These are phyloP conservation scores for Glycyrrhiza uralensis DNA, from an alignment of 306 rosid genomes.

Conservation along the genomic window DNA sequence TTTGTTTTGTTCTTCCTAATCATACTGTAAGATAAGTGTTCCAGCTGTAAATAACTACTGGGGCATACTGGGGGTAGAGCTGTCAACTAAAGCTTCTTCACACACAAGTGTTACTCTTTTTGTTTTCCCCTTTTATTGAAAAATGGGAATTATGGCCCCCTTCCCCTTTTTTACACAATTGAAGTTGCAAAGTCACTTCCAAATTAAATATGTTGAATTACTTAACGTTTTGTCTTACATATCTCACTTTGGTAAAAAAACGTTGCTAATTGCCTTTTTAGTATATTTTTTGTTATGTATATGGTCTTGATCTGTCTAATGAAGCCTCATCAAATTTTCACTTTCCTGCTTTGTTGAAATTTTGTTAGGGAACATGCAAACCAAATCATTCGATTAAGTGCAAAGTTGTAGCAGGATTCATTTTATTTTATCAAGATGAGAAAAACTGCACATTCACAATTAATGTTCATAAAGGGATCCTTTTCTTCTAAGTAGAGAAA, in stretches of 20 bases:
- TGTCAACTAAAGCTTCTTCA: constrained; percentile 1
- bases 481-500: constrained; percentile 69
- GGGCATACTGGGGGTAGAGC: background rate
- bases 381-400: constrained; percentile 55
- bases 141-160: background rate
- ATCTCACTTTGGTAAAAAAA: constrained; percentile 11
- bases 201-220: background rate
- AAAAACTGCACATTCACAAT: constrained; percentile 37
- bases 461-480: constrained; percentile 56
- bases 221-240: constrained; percentile 10
- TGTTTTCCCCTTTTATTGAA: background rate
- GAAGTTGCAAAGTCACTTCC: background rate
- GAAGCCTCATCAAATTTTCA: constrained; percentile 31
- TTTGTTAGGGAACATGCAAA: constrained; percentile 54
- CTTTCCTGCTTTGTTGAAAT: constrained; percentile 80
- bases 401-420: constrained; percentile 41
- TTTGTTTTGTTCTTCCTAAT: background rate
- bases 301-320: constrained; percentile 55
- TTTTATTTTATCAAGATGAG: constrained; percentile 23
- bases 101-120: background rate
- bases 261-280: background rate
- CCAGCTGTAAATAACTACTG: constrained; percentile 16
- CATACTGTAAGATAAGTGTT: constrained; percentile 4
- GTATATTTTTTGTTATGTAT: background rate
- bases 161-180: background rate